Conservation (phyloP, 2,329 filamentous ascomycete genomes). For the Phaeosphaeria sp. region DNA sequence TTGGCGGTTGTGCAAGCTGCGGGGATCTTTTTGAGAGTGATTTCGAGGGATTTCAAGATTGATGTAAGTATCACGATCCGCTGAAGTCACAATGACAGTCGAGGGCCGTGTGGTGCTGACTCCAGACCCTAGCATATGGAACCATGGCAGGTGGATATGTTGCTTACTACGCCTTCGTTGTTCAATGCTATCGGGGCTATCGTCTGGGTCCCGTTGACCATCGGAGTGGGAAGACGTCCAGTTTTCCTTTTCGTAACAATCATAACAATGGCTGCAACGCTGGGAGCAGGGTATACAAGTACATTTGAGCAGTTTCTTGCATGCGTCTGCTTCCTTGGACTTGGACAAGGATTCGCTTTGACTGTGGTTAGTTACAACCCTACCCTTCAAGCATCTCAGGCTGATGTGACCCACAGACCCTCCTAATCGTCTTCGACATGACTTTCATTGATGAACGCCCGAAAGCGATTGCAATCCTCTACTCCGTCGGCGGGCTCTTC, state of each 20-base stretch:
- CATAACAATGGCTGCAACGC: conserved; percentile 32
- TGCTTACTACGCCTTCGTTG: conserved; percentile 39
- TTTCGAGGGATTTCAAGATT: conserved; percentile 17
- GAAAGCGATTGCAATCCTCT: conserved; percentile 42
- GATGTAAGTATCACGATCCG: conserved; percentile 12
- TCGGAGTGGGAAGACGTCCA: conserved; percentile 48
- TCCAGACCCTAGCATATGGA: conserved; percentile 17
- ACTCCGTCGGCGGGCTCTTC: conserved; percentile 36
- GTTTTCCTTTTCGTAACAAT: conserved; percentile 41
- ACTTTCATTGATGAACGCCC: conserved; percentile 51
- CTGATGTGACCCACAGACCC: conserved; percentile 27
- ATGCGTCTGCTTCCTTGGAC: conserved; percentile 42
- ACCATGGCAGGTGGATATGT: conserved; percentile 32
- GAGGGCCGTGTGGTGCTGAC: background rate
- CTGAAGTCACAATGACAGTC: background rate
- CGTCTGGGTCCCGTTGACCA: conserved; percentile 47
- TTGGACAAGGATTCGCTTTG: conserved; percentile 41
- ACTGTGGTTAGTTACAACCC: conserved; percentile 29
- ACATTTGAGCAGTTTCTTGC: conserved; percentile 36
- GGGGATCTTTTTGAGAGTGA: conserved; percentile 18
- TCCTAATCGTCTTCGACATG: conserved; percentile 49
- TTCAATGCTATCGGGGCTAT: conserved; percentile 47
- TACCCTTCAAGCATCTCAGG: background rate
- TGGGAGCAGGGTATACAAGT: conserved; percentile 33
- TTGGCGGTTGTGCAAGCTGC: conserved; percentile 28